Evolutionary conservation across 1,284 basidiomycete genomes (phyloP).

Genomic region (Singerocomus rubriflavus): DNA sequence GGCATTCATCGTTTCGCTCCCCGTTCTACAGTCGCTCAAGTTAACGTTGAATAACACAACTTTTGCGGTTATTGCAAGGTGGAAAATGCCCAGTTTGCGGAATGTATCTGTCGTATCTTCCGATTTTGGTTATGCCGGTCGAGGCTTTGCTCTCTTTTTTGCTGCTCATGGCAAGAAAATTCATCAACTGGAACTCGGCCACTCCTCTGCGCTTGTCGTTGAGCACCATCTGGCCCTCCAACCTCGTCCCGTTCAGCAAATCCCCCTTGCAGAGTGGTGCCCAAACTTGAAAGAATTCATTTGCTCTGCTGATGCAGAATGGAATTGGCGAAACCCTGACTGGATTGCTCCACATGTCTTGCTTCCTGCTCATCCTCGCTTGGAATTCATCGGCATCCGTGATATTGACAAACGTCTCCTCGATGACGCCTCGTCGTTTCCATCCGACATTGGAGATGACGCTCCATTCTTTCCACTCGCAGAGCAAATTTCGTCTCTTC

Average conservation of each 20-base stretch:
- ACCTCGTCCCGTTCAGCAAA: constrained; percentile 34
- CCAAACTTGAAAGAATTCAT: constrained; percentile 66
- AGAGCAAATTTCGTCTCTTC: constrained; percentile 59
- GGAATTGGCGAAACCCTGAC: constrained; percentile 74
- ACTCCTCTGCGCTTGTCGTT: constrained; percentile 60
- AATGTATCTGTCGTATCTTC: constrained; percentile 65
- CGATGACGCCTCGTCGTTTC: constrained; percentile 37
- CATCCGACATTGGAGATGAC: constrained; percentile 33
- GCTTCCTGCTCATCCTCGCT: constrained; percentile 55
- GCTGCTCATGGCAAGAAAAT: constrained; percentile 58
- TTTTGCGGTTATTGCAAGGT: constrained; percentile 57
- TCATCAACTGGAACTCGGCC: constrained; percentile 65
- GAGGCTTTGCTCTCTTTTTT: constrained; percentile 64
- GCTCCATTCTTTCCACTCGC: constrained; percentile 61
- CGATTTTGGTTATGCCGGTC: constrained; percentile 62
- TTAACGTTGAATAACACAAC: constrained; percentile 67
- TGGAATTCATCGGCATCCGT: constrained; percentile 67
- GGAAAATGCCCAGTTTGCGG: constrained; percentile 56
- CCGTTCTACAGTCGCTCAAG: constrained; percentile 61
- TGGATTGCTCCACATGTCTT: constrained; percentile 77
- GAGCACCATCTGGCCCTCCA: constrained; percentile 57
- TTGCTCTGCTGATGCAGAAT: constrained; percentile 70
- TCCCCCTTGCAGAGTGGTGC: constrained; percentile 59
- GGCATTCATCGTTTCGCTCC: constrained; percentile 39
- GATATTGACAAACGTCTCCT: constrained; percentile 62